Base-by-base conservation (phyloP, 1,139 yeast genomes). In the Candida sp. region DNA sequence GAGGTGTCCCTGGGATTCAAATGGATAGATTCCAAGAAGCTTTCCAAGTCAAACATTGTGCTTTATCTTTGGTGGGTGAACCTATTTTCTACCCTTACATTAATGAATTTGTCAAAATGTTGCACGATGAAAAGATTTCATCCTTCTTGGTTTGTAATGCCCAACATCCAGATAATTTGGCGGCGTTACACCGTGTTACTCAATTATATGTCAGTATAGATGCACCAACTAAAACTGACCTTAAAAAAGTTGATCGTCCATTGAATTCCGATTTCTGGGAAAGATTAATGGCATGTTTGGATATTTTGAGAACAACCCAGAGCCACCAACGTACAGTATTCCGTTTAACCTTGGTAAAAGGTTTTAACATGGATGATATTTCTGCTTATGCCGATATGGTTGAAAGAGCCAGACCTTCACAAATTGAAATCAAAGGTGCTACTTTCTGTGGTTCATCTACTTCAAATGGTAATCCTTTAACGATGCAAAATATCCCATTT, bases 401-500 rank as follows among this genome's bases (percentile, higher is more conserved):
- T 23, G 84, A 77, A 46, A 75, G 82, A 48, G 97, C 93, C 4
- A 69, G 72, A 49, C 98, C 98, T 2, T 83, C 96, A 35, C 87
- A 90, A 56, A 87, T 90, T 49, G 98, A 90, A 64, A 85, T 90
- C 47, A 90, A 90, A 65, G 97, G 97, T 44, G 97, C 96, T 9
- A 90, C 97, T 0, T 90, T 87, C 66, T 89, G 97, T 66, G 97
- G 97, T 1, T 84, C 95, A 0, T 81, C 88, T 19, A 71, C 68
- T 48, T 87, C 85, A 43, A 86, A 88, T 60, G 91, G 93, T 38
- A 89, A 89, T 58, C 93, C 96, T 39, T 73, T 90, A 52, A 89
- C 97, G 3, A 90, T 90, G 97, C 93, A 89, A 61, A 90, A 90
- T 58, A 91, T 90, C 44, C 98, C 98, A 39, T 90, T 87, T 58